Evolutionary conservation across 352 stramenopile species (phyloP).

Genomic region (Thraustochytrium striatum): DNA sequence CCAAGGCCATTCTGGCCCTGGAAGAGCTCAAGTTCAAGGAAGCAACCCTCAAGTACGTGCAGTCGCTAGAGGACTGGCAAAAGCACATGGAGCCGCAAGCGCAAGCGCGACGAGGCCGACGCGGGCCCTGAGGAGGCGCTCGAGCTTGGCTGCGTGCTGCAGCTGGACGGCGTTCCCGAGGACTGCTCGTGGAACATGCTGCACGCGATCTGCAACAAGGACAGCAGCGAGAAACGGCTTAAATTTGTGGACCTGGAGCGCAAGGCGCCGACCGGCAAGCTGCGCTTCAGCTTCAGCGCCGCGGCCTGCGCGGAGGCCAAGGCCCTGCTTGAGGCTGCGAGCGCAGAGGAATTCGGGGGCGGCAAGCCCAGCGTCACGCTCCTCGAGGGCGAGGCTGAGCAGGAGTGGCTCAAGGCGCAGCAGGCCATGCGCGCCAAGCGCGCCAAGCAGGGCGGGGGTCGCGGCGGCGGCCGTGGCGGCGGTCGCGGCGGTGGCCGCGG

Average conservation of each 20-base stretch:
- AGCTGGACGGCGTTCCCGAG: too few relatives aligned
- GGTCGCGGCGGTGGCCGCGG: not conserved
- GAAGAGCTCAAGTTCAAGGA: slow-evolving; percentile 71
- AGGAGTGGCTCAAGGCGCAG: not conserved
- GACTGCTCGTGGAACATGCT: too few relatives aligned
- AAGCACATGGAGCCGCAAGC: too few relatives aligned
- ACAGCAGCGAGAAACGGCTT: too few relatives aligned
- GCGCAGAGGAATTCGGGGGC: slow-evolving; percentile 10
- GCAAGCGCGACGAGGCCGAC: too few relatives aligned
- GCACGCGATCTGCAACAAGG: too few relatives aligned
- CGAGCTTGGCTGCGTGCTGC: too few relatives aligned
- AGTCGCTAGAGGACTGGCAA: slow-evolving; percentile 52
- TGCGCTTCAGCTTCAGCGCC: too few relatives aligned
- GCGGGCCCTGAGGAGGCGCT: too few relatives aligned
- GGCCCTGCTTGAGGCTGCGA: not conserved
- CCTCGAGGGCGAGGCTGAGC: not conserved
- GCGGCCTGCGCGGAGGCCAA: slow-evolving; percentile 5
- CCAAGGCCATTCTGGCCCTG: slow-evolving; percentile 69
- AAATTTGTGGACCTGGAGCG: too few relatives aligned
- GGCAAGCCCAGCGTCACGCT: not conserved
- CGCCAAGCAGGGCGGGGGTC: not conserved
- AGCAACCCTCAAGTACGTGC: slow-evolving; percentile 58
- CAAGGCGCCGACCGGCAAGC: too few relatives aligned
- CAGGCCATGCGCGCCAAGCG: not conserved
- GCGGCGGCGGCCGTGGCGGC: not conserved